A percentile compares a stretch with the other conserved stretches of the same genome.
phyloP scores from a whole-genome alignment of 371 early-diverging fungal species.

The Nosema muscidifuracis region DNA sequence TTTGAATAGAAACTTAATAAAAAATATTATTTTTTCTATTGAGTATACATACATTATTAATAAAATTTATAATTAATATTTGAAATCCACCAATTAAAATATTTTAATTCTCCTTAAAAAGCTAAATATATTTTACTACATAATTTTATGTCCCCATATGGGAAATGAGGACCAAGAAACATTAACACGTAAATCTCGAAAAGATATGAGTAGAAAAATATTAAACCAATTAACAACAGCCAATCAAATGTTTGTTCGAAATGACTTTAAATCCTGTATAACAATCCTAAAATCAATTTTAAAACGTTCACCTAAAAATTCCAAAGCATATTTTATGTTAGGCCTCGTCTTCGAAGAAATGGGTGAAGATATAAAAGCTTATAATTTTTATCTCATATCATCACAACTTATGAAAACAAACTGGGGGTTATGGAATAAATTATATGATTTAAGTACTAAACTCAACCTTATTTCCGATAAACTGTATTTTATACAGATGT shows the following conservation, averaged over 20 bases:
- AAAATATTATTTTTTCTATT: too few relatives aligned
- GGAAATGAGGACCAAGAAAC: too few relatives aligned
- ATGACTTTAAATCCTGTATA: conserved; percentile 39
- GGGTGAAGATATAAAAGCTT: conserved; percentile 69
- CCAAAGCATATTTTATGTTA: conserved; percentile 64
- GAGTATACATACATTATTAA: too few relatives aligned
- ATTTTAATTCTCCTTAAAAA: too few relatives aligned
- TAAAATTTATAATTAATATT: too few relatives aligned
- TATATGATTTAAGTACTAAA: conserved; percentile 57
- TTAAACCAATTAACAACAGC: conserved; percentile 44
- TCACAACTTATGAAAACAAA: conserved; percentile 76
- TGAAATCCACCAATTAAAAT: too few relatives aligned
- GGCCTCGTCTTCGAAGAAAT: conserved; percentile 80
- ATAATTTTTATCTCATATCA: conserved; percentile 73
- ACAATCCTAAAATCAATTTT: conserved; percentile 50
- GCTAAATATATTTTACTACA: too few relatives aligned
- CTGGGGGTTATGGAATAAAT: conserved; percentile 72
- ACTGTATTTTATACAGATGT: conserved; percentile 55
- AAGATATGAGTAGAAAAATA: conserved; percentile 1
- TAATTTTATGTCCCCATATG: too few relatives aligned
- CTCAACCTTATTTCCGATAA: conserved; percentile 51
- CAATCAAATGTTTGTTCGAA: conserved; percentile 57
- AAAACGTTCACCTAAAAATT: conserved; percentile 41
- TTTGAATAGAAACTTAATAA: too few relatives aligned
- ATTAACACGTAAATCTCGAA: too few relatives aligned